Percentiles rank a stretch among this genome's conserved stretches.
phyloP scores from a whole-genome alignment of 768 basidiomycete genomes.

The Flagelloscypha sp. region DNA sequence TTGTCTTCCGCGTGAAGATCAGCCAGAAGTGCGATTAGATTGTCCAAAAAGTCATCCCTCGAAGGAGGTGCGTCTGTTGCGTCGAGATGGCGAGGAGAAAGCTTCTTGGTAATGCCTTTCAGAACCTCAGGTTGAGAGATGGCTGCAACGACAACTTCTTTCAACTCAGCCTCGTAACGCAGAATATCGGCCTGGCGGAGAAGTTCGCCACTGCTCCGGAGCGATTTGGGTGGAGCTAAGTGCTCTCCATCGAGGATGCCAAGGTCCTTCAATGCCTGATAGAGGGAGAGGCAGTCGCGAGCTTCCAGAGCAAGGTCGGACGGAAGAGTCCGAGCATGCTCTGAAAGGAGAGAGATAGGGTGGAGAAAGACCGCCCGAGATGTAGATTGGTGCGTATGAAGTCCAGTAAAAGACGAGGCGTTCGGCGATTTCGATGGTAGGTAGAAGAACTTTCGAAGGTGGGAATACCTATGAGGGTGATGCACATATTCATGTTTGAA shows the following conservation, averaged over 20 bases:
- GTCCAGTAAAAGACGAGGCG: constrained; percentile 24
- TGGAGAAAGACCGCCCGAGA: constrained; percentile 48
- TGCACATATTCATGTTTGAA: constrained; percentile 52
- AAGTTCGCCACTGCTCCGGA: constrained; percentile 24
- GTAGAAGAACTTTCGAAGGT: constrained; percentile 63
- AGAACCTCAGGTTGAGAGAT: constrained; percentile 33
- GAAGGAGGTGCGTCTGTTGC: constrained; percentile 28
- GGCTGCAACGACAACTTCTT: constrained; percentile 30
- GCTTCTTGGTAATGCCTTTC: constrained; percentile 12
- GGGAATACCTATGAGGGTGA: constrained; percentile 65
- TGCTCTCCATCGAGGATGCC: constrained; percentile 17
- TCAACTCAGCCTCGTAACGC: constrained; percentile 47
- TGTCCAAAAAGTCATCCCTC: constrained; percentile 23
- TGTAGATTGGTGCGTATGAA: constrained; percentile 29
- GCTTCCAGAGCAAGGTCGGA: constrained; percentile 59
- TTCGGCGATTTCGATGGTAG: constrained; percentile 16
- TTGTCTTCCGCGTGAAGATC: constrained; percentile 49
- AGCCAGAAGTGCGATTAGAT: constrained; percentile 44
- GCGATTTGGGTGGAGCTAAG: constrained; percentile 39
- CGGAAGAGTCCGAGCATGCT: constrained; percentile 43
- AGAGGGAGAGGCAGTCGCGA: constrained; percentile 45
- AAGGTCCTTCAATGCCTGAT: constrained; percentile 28
- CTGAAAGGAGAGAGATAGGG: constrained; percentile 52
- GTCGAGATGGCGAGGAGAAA: too few relatives aligned
- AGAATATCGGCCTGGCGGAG: constrained; percentile 56